These are phyloP conservation scores for Leavenworthia alabamica DNA, from an alignment of 345 rosid species.

Conservation along the genomic window DNA sequence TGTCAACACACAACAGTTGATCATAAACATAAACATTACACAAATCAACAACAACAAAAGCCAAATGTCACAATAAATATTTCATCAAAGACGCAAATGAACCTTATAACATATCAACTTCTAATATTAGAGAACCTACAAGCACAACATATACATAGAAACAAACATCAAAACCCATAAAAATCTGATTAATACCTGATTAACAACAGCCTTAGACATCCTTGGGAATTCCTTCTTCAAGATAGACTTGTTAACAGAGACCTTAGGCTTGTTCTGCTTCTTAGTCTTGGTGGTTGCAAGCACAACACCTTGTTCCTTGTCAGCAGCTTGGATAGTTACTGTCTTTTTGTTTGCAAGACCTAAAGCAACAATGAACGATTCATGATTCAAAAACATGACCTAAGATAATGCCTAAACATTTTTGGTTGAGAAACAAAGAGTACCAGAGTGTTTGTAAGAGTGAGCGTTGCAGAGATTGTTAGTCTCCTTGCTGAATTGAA, in stretches of 20 bases:
- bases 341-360: constrained; percentile 85
- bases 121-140: neutral
- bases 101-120: neutral
- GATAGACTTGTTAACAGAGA: constrained; percentile 54
- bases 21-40: neutral
- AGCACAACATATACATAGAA: neutral
- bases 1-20: neutral
- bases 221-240: constrained; percentile 67
- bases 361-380: constrained; percentile 1
- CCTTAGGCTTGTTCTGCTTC: constrained; percentile 73
- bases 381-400: too few relatives aligned
- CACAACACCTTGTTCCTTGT: constrained; percentile 54
- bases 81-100: neutral
- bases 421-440: neutral
- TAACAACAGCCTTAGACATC: constrained; percentile 68
- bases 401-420: neutral
- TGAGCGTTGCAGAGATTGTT: constrained; percentile 72
- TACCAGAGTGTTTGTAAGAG: constrained; percentile 81
- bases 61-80: constrained; percentile 31
- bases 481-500: constrained; percentile 64
- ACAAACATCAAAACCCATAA: neutral
- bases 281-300: constrained; percentile 75
- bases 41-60: constrained; percentile 13
- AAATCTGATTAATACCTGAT: constrained; percentile 36
- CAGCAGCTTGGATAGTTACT: constrained; percentile 62